Base-by-base conservation (phyloP, 2,329 filamentous ascomycete genomes). In the Neodidymelliopsis sp. region DNA sequence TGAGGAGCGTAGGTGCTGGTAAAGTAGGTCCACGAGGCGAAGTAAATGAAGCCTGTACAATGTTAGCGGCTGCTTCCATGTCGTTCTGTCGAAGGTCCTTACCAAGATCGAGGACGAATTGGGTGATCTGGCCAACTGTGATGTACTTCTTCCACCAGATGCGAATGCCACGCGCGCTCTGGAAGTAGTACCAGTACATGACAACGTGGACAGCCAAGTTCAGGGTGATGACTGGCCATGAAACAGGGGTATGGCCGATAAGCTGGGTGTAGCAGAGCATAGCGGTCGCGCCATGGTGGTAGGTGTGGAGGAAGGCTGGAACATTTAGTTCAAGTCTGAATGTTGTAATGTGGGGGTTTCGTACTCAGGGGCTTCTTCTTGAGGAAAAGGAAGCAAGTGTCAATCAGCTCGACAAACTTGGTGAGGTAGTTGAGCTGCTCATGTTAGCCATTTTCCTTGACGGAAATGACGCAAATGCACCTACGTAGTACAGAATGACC, bases 181-280 rank as follows among this genome's bases (percentile, higher is more conserved):
- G 93, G 87, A 97, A 97, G 85, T 97, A 97, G 86, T 97, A 97
- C 92, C 92, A 97, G 87, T 97, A 97, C 93, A 97, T 97, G 73
- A 97, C 89, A 50, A 97, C 93, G 79, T 97, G 93, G 45, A 97
- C 93, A 57, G 85, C 85, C 70, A 97, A 79, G 83, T 97, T 97
- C 66, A 97, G 85, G 43, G 85, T 88, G 73, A 97, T 97, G 56
- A 88, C 87, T 46, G 96, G 90, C 93, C 93, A 97, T 53, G 92
- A 96, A 48, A 97, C 93, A 31, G 93, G 84, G 34, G 93, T 97
- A 70, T 90, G 85, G 62, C 93, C 93, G 69, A 96, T 88, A 60
- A 97, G 85, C 80, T 97, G 93, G 47, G 91, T 96, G 82, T 96
- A 97, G 88, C 93, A 97, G 66, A 97, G 89, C 59, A 97, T 87